A percentile compares a stretch with the other conserved stretches of the same genome.
Evolutionary conservation across 2,329 filamentous ascomycete genomes (phyloP).

Genomic region (Aspergillus pseudotamarii): DNA sequence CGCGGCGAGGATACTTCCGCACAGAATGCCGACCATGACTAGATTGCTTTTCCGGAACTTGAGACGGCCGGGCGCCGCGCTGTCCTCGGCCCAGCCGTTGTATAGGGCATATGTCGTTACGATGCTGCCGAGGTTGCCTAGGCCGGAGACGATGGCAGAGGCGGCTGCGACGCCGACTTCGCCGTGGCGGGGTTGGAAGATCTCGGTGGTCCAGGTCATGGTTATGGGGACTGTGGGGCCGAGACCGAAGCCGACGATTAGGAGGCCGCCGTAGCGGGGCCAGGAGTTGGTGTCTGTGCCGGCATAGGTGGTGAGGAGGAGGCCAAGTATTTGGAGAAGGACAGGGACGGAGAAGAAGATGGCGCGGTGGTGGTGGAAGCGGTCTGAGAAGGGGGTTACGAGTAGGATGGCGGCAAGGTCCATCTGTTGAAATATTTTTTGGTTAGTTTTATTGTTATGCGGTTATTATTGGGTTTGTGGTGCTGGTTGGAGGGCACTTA

Average conservation of each 20-base stretch:
- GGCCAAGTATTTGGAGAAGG: conserved; percentile 77
- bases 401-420: conserved; percentile 85
- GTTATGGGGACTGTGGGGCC: conserved; percentile 89
- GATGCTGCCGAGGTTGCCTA: conserved; percentile 85
- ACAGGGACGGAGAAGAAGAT: conserved; percentile 79
- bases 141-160: conserved; percentile 79
- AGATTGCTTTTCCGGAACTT: conserved; percentile 83
- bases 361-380: conserved; percentile 78
- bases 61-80: conserved; percentile 61
- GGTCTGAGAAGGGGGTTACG: conserved; percentile 81
- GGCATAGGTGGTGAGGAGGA: conserved; percentile 78
- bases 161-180: conserved; percentile 89
- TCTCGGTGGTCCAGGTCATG: conserved; percentile 91
- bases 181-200: conserved; percentile 86
- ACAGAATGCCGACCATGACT: conserved; percentile 84
- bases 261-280: conserved; percentile 84
- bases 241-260: conserved; percentile 87
- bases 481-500: conserved; percentile 47
- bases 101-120: conserved; percentile 88
- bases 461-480: background rate
- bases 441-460: conserved; percentile 3
- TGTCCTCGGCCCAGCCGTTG: conserved; percentile 80
- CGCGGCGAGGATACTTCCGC: conserved; percentile 70
- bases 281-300: conserved; percentile 65
- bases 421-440: conserved; percentile 58